Percentiles rank a stretch among this genome's conserved stretches.
These are phyloP conservation scores for Stachybotrys chlorohalonatus DNA, from an alignment of 2,329 filamentous ascomycete genomes.

Conservation along the genomic window DNA sequence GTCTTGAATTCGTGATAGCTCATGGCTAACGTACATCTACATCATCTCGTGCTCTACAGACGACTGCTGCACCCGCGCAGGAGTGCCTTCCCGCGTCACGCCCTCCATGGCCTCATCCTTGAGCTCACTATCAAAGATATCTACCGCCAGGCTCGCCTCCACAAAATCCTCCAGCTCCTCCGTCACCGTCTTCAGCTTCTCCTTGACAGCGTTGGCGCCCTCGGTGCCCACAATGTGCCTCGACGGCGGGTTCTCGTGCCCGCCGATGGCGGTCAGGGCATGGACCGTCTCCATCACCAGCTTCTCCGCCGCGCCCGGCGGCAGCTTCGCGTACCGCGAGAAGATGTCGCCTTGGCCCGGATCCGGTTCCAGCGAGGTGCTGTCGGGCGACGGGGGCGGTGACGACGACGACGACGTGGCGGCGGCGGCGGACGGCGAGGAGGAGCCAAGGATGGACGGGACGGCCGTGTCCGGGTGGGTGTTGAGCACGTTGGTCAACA, in stretches of 20 bases:
- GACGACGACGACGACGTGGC: conserved; percentile 15
- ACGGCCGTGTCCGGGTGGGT: conserved; percentile 58
- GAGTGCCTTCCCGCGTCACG: conserved; percentile 12
- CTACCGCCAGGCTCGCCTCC: conserved; percentile 77
- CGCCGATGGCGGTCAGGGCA: conserved; percentile 83
- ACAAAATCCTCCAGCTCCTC: conserved; percentile 96
- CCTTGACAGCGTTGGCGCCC: conserved; percentile 78
- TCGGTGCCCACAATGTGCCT: conserved; percentile 91
- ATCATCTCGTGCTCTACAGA: not conserved
- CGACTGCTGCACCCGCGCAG: not conserved
- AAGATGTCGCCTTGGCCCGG: conserved; percentile 36
- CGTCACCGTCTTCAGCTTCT: conserved; percentile 92
- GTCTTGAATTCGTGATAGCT: too few species aligned
- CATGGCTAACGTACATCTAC: not conserved
- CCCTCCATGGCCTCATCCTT: conserved; percentile 40
- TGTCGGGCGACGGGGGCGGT: conserved; percentile 21
- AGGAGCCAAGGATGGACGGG: conserved; percentile 16
- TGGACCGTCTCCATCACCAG: conserved; percentile 85
- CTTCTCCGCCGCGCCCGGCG: conserved; percentile 56
- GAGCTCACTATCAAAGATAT: conserved; percentile 56
- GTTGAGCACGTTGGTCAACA: conserved; percentile 72
- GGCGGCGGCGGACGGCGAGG: conserved; percentile 20
- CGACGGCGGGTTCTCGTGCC: conserved; percentile 90
- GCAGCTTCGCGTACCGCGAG: conserved; percentile 66
- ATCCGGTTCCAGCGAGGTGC: conserved; percentile 22